Evolutionary conservation across 257 asterid genomes (phyloP).

Genomic region (Solanum chmielewskii): DNA sequence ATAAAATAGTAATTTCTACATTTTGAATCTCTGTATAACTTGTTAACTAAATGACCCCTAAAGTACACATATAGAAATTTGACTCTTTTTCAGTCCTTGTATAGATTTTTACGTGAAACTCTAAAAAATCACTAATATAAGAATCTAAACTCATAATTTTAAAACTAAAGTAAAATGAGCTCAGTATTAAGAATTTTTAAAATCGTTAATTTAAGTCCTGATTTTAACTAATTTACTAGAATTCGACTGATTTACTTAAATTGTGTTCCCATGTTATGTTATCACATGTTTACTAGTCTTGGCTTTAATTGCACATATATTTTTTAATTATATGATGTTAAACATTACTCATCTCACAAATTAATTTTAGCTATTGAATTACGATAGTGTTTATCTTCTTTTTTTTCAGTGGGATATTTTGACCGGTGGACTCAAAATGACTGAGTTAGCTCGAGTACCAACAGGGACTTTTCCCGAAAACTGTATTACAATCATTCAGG

Average conservation of each 20-base stretch:
- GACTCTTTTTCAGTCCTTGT: too few relatives aligned
- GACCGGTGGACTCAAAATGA: slow-evolving; percentile 26
- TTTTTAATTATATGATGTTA: background rate
- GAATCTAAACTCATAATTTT: too few relatives aligned
- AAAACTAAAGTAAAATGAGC: too few relatives aligned
- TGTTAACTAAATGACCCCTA: background rate
- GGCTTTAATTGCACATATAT: background rate
- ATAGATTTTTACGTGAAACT: too few relatives aligned
- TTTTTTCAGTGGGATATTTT: slow-evolving; percentile 56
- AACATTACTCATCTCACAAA: background rate
- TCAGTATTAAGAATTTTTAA: too few relatives aligned
- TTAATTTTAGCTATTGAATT: background rate
- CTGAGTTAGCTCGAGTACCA: slow-evolving; percentile 37
- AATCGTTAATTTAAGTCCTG: too few relatives aligned
- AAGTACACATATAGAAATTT: too few relatives aligned
- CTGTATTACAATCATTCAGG: slow-evolving; percentile 52
- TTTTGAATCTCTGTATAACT: background rate
- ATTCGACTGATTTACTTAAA: background rate
- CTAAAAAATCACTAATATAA: too few relatives aligned
- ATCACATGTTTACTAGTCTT: background rate
- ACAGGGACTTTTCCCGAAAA: slow-evolving; percentile 49
- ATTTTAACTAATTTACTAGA: background rate
- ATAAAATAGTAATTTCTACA: background rate
- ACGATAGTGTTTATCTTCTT: background rate
- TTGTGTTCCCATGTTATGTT: background rate